These are phyloP conservation scores for Diaporthe ampelina DNA, from an alignment of 2,329 filamentous ascomycete species.

Conservation along the genomic window DNA sequence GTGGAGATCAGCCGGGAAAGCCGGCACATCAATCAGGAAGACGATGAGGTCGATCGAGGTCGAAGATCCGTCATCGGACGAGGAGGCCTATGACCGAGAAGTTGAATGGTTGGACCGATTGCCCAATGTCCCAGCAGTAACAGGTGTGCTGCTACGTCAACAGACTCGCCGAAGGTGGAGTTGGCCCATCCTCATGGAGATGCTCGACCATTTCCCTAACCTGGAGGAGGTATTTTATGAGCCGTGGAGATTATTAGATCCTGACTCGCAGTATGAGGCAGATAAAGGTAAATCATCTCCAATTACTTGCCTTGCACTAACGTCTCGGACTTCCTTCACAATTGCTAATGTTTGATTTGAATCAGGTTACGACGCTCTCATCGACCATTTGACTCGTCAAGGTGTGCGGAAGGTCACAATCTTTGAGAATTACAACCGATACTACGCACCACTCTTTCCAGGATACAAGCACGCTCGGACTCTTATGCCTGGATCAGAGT, in stretches of 20 bases:
- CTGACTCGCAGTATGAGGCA: slow-evolving; percentile 18
- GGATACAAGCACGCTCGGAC: not conserved
- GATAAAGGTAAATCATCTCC: slow-evolving; percentile 24
- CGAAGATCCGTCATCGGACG: not conserved
- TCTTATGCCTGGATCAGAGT: too few species aligned
- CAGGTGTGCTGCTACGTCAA: slow-evolving; percentile 2
- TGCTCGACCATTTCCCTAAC: slow-evolving; percentile 49
- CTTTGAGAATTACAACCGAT: slow-evolving; percentile 39
- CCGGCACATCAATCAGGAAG: not conserved
- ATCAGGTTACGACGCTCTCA: not conserved
- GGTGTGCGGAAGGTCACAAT: slow-evolving; percentile 38
- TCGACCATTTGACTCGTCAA: slow-evolving; percentile 32
- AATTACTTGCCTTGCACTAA: not conserved
- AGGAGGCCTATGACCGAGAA: not conserved
- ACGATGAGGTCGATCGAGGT: not conserved
- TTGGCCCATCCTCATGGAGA: slow-evolving; percentile 44
- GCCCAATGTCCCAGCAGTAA: not conserved
- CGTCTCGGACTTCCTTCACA: not conserved
- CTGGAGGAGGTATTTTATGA: slow-evolving; percentile 51
- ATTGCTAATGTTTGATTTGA: not conserved
- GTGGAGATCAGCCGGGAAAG: not conserved
- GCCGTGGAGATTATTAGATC: slow-evolving; percentile 48
- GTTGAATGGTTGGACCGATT: not conserved
- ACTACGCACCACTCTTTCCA: not conserved
- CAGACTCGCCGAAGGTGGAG: not conserved